These are phyloP conservation scores for Penstemon eatonii DNA, from an alignment of 257 asterid genomes.

Conservation along the genomic window DNA sequence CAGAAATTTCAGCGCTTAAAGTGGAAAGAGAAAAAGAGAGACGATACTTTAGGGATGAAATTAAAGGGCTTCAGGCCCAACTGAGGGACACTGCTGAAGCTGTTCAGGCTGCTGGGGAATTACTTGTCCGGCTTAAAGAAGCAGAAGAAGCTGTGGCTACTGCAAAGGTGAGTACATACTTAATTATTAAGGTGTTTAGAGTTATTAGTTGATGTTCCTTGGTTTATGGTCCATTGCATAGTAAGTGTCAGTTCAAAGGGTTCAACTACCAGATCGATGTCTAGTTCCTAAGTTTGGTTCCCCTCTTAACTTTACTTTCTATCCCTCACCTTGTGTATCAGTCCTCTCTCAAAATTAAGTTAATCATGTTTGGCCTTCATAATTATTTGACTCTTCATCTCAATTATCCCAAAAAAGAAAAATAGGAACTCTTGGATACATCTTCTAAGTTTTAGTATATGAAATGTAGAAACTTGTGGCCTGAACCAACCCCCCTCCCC, in stretches of 20 bases:
- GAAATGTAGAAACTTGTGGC: too few species aligned
- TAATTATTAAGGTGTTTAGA: conserved; percentile 15
- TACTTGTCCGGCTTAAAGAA: conserved; percentile 91
- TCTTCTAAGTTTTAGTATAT: too few species aligned
- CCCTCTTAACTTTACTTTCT: not conserved
- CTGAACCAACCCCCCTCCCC: too few species aligned
- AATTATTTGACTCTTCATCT: not conserved
- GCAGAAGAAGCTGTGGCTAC: conserved; percentile 80
- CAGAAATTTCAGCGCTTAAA: conserved; percentile 76
- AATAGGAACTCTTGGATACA: too few species aligned
- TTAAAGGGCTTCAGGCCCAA: conserved; percentile 88
- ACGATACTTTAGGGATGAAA: conserved; percentile 77
- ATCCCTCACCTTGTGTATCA: not conserved
- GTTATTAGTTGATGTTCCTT: conserved; percentile 22
- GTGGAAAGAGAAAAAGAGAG: conserved; percentile 90
- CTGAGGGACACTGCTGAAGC: conserved; percentile 99
- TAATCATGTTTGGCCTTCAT: not conserved
- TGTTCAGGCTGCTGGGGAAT: conserved; percentile 97
- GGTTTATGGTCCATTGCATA: not conserved
- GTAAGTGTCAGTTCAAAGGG: conserved; percentile 5
- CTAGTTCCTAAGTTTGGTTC: not conserved
- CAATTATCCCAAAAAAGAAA: not conserved
- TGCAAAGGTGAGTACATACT: conserved; percentile 68
- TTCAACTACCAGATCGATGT: conserved; percentile 6
- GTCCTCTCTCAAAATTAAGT: not conserved